Percentiles rank a stretch among this genome's conserved stretches.
phyloP scores from a whole-genome alignment of 2,329 filamentous ascomycete species.

The Apiospora hydei region DNA sequence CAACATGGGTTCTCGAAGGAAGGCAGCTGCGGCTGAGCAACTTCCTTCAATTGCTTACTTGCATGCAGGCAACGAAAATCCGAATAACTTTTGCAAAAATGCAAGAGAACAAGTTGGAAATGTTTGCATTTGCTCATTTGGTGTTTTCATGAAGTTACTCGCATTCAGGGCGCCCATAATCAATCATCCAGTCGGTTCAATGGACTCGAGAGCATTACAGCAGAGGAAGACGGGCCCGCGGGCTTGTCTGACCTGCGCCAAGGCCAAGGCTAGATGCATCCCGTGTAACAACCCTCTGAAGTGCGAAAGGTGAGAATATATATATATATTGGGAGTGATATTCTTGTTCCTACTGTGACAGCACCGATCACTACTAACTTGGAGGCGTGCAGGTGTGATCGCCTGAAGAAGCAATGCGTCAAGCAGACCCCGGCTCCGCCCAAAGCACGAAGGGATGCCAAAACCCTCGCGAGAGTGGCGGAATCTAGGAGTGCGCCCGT shows the following conservation, averaged over 20 bases:
- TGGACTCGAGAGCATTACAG: neutral
- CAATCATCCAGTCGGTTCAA: neutral
- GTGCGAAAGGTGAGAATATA: conserved; percentile 26
- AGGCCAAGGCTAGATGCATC: conserved; percentile 28
- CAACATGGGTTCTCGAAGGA: neutral
- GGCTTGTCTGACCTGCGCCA: conserved; percentile 28
- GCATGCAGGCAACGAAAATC: neutral
- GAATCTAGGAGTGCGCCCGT: neutral
- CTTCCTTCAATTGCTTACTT: neutral
- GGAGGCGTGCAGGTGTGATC: conserved; percentile 25
- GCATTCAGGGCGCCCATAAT: neutral
- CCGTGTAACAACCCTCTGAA: conserved; percentile 23
- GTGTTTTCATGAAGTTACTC: neutral
- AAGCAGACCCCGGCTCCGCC: conserved; percentile 26
- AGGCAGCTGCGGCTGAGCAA: neutral
- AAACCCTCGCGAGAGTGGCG: neutral
- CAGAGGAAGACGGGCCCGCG: conserved; percentile 25
- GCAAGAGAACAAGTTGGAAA: neutral
- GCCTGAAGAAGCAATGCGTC: conserved; percentile 25
- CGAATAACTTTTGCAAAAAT: neutral
- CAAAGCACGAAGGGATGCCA: conserved; percentile 3
- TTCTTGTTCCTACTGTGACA: neutral
- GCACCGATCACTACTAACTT: neutral
- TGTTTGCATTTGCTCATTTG: neutral
- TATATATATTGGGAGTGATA: neutral